A percentile compares a stretch with the other conserved stretches of the same genome.
Conservation (phyloP, 1,284 basidiomycete species). For the Leucoagaricus sp. region DNA sequence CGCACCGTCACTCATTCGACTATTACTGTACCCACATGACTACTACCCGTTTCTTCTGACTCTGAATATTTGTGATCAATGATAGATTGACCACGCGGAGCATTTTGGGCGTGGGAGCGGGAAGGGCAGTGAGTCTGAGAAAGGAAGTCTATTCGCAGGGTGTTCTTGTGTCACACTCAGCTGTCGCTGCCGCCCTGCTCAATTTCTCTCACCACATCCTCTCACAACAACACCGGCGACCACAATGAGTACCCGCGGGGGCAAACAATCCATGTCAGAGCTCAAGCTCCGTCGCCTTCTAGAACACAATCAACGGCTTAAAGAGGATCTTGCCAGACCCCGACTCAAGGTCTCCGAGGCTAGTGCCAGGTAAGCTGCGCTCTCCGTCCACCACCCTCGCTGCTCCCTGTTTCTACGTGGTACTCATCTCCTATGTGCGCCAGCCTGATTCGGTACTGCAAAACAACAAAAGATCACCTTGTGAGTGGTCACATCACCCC, state of each 20-base stretch:
- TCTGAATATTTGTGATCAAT: neutral
- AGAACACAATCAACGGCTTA: conserved; percentile 91
- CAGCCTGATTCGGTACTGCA: conserved; percentile 89
- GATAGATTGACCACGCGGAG: conserved; percentile 15
- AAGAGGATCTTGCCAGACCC: conserved; percentile 89
- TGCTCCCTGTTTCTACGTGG: conserved; percentile 1
- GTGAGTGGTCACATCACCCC: conserved; percentile 43
- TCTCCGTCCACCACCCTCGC: conserved; percentile 8
- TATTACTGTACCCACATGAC: neutral
- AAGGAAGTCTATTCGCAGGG: conserved; percentile 31
- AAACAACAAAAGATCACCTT: conserved; percentile 87
- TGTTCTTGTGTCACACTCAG: conserved; percentile 7
- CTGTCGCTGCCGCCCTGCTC: conserved; percentile 1
- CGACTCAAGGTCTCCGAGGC: conserved; percentile 92
- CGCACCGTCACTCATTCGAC: conserved; percentile 3
- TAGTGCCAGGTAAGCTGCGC: conserved; percentile 71
- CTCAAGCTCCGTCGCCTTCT: conserved; percentile 91
- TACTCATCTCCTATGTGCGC: conserved; percentile 9
- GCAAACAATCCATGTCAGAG: conserved; percentile 87
- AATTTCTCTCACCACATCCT: conserved; percentile 16
- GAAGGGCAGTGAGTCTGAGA: conserved; percentile 4
- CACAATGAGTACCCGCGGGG: conserved; percentile 41
- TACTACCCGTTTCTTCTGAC: neutral
- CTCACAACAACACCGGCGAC: conserved; percentile 16
- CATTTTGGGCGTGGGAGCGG: conserved; percentile 19